Evolutionary conservation across 805 yeast genomes (phyloP).

Genomic region (Nakazawaea wyomingensis): DNA sequence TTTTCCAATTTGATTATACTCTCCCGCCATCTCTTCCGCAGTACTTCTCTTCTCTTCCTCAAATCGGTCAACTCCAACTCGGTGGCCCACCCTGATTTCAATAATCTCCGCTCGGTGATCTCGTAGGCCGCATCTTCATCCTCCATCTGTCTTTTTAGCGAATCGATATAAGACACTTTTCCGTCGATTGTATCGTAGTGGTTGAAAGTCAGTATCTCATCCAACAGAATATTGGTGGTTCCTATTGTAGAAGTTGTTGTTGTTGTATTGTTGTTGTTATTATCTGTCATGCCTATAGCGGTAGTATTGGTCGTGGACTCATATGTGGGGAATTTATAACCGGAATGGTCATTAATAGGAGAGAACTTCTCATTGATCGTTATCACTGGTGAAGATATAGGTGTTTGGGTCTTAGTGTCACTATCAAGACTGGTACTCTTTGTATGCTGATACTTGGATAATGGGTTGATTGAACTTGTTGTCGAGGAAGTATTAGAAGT

Average conservation of each 20-base stretch:
- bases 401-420: neutral
- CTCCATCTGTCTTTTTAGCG: constrained; percentile 10
- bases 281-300: no score
- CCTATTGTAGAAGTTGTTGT: neutral
- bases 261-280: neutral
- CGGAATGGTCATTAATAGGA: no score
- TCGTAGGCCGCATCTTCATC: constrained; percentile 9
- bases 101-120: constrained; percentile 8
- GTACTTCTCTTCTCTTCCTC: constrained; percentile 5
- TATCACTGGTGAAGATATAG: constrained; percentile 10
- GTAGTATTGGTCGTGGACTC: neutral
- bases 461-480: constrained; percentile 2
- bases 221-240: neutral
- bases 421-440: constrained; percentile 2
- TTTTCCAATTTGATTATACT: constrained; percentile 5
- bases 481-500: constrained; percentile 7
- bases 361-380: constrained; percentile 11
- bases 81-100: constrained; percentile 10
- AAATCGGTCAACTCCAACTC: constrained; percentile 6
- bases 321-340: no score
- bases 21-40: constrained; percentile 6
- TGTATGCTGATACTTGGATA: constrained; percentile 1
- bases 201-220: neutral
- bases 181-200: constrained; percentile 11
- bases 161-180: constrained; percentile 9